These are phyloP conservation scores for Aspergillus pseudonomiae DNA, from an alignment of 2,329 filamentous ascomycete species.

Conservation along the genomic window DNA sequence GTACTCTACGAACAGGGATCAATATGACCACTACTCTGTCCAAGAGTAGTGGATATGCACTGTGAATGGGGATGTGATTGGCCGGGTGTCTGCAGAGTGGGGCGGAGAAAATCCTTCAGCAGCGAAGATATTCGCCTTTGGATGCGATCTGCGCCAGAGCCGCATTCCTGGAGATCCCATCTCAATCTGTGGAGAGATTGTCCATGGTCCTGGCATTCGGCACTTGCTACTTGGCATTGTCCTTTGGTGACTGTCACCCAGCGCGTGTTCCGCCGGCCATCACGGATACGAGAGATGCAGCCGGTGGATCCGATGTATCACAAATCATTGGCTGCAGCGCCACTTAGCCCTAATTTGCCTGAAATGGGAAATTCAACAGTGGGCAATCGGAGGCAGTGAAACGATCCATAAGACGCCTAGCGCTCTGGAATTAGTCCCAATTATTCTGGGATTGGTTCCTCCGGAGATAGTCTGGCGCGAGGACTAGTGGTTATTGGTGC, in stretches of 20 bases:
- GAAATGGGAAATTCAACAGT: not conserved
- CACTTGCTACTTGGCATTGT: not conserved
- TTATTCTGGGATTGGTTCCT: too few species aligned
- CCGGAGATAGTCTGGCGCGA: too few species aligned
- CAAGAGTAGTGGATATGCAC: too few species aligned
- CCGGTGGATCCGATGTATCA: not conserved
- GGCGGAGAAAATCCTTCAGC: not conserved
- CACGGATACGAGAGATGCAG: not conserved
- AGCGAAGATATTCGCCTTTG: not conserved
- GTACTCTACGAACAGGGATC: too few species aligned
- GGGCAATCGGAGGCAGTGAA: not conserved
- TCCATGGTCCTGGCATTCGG: not conserved
- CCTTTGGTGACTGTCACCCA: not conserved
- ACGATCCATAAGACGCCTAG: not conserved
- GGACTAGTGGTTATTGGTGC: not conserved
- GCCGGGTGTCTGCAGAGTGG: not conserved
- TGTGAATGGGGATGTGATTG: not conserved
- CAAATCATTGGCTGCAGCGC: not conserved
- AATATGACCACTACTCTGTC: too few species aligned
- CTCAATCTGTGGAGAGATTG: not conserved
- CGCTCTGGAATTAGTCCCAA: not conserved
- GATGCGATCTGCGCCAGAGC: not conserved
- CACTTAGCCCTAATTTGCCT: not conserved
- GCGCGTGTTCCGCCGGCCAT: not conserved
- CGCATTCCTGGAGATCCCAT: not conserved